Percentiles rank a stretch among this genome's conserved stretches.
These are phyloP conservation scores for Escallonia herrerae DNA, from an alignment of 129 eudicot genomes.

Conservation along the genomic window DNA sequence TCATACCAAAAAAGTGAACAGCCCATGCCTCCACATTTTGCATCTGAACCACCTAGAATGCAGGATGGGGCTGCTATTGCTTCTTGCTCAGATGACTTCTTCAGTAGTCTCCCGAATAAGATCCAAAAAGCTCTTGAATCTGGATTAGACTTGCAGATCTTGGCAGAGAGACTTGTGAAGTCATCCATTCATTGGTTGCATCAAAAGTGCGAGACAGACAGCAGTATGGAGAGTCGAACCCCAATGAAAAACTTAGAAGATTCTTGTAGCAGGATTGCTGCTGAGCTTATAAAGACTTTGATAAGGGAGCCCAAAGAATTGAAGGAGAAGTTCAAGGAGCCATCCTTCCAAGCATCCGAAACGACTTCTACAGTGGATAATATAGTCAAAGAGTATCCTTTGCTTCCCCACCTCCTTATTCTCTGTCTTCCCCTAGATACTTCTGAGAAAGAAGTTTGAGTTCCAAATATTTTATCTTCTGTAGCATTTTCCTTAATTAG, in stretches of 20 bases:
- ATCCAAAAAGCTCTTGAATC: conserved; percentile 69
- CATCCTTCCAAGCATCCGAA: conserved; percentile 12
- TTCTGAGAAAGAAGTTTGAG: too few species aligned
- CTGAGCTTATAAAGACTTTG: conserved; percentile 43
- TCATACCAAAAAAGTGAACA: conserved; percentile 21
- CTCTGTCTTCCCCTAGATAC: too few species aligned
- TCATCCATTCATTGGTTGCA: conserved; percentile 55
- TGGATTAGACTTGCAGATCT: conserved; percentile 61
- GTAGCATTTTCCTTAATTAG: conserved; percentile 40
- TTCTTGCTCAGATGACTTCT: conserved; percentile 55
- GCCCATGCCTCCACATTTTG: conserved; percentile 11
- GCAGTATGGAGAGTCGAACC: conserved; percentile 15
- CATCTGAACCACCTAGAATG: conserved; percentile 27
- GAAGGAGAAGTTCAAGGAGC: conserved; percentile 38
- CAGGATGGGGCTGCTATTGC: conserved; percentile 28
- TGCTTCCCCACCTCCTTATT: not conserved
- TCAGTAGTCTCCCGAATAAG: conserved; percentile 47
- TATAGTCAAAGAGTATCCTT: conserved; percentile 88
- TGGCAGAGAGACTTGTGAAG: conserved; percentile 67
- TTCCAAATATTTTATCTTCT: not conserved
- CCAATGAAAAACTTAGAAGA: conserved; percentile 19
- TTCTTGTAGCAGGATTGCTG: conserved; percentile 14
- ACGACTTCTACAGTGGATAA: conserved; percentile 24
- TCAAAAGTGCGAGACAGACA: conserved; percentile 21
- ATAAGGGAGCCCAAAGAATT: conserved; percentile 61